Base-by-base conservation (phyloP, 2,329 filamentous ascomycete genomes). In the Triangularia setosa region DNA sequence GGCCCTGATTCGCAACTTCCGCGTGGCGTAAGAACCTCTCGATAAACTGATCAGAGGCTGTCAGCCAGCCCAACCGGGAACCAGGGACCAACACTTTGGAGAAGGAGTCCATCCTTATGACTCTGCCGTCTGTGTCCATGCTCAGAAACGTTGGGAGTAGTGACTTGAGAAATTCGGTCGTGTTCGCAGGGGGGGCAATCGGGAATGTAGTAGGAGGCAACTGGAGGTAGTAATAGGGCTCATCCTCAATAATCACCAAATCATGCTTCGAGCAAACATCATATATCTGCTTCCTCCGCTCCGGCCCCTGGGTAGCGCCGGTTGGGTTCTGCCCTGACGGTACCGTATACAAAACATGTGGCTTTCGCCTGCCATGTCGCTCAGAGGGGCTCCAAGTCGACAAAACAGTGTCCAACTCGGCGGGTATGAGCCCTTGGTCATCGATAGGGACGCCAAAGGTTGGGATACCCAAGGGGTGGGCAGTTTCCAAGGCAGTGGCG, bases 221-320 rank as follows among this genome's bases (percentile, higher is more conserved):
- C 77, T 97, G 93, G 35, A 97, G 82, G 79, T 94, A 97, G 78
- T 96, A 97, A 79, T 97, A 97, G 1, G 93, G 93, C 75, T 97
- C 93, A 74, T 97, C 93, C 79, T 97, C 93, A 70, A 97, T 80
- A 73, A 97, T 93, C 79, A 86, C 90, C 48, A 97, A 73, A 73
- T 97, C 91, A 76, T 97, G 92, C 78, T 92, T 92, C 74, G 90
- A 89, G 30, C 89, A 90, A 14, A 96, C 84, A 35, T 81, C 81
- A 77, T 97, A 97, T 55, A 97, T 82, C 23, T 87, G 90, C 68
- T 82, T 81, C 61, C 93, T 83, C 63, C 93, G 83, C 73, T 87
- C 80, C 4, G 78, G 75, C 48, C 87, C 83, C 75, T 94, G 91
- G 3, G 93, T 97, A 11, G 92, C 89, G 8, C 93, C 93, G 0